Evolutionary conservation across 2,329 filamentous ascomycete genomes (phyloP).

Genomic region (Verticillium dahliae): DNA sequence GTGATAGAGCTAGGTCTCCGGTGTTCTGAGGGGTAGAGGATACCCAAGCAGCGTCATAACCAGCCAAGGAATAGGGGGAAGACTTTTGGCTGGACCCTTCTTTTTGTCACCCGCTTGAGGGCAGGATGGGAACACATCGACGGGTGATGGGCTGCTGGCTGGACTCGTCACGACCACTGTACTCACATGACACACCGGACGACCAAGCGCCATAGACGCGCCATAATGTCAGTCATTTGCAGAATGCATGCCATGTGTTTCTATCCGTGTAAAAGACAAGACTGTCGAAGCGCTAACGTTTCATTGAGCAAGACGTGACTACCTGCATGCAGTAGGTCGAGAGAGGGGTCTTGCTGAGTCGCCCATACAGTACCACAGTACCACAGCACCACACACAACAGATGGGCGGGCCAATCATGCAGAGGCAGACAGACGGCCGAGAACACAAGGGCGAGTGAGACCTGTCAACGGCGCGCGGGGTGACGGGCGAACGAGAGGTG

Average conservation of each 20-base stretch:
- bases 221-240: not conserved
- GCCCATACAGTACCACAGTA: too few species aligned
- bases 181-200: not conserved
- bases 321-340: not conserved
- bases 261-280: not conserved
- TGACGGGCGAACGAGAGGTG: not conserved
- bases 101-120: too few species aligned
- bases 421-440: not conserved
- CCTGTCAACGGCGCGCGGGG: not conserved
- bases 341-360: not conserved
- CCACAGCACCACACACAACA: not conserved
- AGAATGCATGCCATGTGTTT: too few species aligned
- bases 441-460: not conserved
- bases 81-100: too few species aligned
- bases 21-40: too few species aligned
- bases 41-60: too few species aligned
- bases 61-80: too few species aligned
- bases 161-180: not conserved
- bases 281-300: not conserved
- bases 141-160: not conserved
- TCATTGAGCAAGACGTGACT: not conserved
- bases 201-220: not conserved
- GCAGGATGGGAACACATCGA: not conserved
- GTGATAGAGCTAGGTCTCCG: too few species aligned
- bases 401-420: not conserved